A percentile compares a stretch with the other conserved stretches of the same genome.
Evolutionary conservation across 2,329 filamentous ascomycete genomes (phyloP).

Genomic region (Aspergillus cejpii): DNA sequence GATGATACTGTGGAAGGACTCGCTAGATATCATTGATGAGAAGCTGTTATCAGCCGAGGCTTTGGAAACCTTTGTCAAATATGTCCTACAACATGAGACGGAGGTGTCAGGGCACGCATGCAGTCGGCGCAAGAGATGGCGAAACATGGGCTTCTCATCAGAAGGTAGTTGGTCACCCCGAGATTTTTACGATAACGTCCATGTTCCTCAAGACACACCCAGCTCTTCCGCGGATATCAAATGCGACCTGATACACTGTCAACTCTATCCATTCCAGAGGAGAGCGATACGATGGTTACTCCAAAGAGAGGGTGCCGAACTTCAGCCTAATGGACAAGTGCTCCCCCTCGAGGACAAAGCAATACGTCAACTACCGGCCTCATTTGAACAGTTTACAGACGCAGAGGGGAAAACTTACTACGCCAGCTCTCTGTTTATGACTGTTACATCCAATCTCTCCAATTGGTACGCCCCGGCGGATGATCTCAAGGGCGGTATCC

Average conservation of each 20-base stretch:
- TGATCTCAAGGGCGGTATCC: constrained; percentile 39
- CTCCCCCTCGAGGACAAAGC: constrained; percentile 11
- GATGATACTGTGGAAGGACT: constrained; percentile 33
- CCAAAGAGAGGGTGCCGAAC: constrained; percentile 37
- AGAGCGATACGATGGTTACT: constrained; percentile 45
- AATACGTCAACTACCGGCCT: constrained; percentile 27
- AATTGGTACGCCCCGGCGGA: constrained; percentile 28
- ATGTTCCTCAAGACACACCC: constrained; percentile 36
- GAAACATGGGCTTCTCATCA: constrained; percentile 6
- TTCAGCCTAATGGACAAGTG: constrained; percentile 29
- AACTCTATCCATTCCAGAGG: constrained; percentile 46
- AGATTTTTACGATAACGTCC: constrained; percentile 45
- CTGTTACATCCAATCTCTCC: constrained; percentile 34
- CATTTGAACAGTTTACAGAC: constrained; percentile 36
- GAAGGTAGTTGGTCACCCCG: constrained; percentile 28
- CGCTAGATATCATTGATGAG: constrained; percentile 22
- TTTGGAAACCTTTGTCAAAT: constrained; percentile 24
- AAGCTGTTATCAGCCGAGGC: constrained; percentile 14
- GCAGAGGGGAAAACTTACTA: constrained; percentile 35
- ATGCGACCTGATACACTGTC: constrained; percentile 31
- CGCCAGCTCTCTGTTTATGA: constrained; percentile 39
- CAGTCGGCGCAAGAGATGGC: neutral
- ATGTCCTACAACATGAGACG: constrained; percentile 21
- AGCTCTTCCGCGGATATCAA: constrained; percentile 31
- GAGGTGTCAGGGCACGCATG: neutral